These are phyloP conservation scores for Ascochyta koolunga DNA, from an alignment of 2,329 filamentous ascomycete species.

Conservation along the genomic window DNA sequence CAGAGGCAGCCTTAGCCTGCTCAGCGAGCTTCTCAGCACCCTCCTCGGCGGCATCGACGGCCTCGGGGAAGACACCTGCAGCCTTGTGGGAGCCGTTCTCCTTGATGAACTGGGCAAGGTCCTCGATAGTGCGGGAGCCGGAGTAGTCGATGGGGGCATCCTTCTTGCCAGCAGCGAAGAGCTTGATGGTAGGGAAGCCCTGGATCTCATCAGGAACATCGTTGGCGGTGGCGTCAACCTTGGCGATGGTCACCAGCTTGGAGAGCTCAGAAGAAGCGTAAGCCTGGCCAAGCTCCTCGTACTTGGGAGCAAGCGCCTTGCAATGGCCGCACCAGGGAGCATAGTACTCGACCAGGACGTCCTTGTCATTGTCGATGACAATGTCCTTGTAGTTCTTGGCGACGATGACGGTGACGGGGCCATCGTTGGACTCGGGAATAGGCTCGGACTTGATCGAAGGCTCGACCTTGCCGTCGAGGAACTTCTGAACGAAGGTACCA, in stretches of 20 bases:
- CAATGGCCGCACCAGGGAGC: constrained; percentile 81
- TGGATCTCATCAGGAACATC: constrained; percentile 96
- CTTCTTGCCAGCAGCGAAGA: constrained; percentile 92
- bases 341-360: constrained; percentile 98
- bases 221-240: constrained; percentile 95
- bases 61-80: constrained; percentile 66
- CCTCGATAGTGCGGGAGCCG: constrained; percentile 86
- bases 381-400: constrained; percentile 92
- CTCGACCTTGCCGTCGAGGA: constrained; percentile 83
- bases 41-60: constrained; percentile 57
- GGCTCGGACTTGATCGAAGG: constrained; percentile 99
- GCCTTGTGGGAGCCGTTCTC: constrained; percentile 93
- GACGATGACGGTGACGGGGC: constrained; percentile 84
- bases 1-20: constrained; percentile 49
- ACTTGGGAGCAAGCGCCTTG: constrained; percentile 72
- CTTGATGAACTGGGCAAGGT: constrained; percentile 88
- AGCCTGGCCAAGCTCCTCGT: constrained; percentile 66
- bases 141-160: constrained; percentile 82
- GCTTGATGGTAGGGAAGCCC: constrained; percentile 99
- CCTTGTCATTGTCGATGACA: constrained; percentile 92
- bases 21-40: constrained; percentile 49
- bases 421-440: constrained; percentile 91
- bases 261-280: constrained; percentile 59
- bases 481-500: constrained; percentile 83
- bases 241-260: constrained; percentile 72